These are phyloP conservation scores for Thymus quinquecostatus DNA, from an alignment of 257 asterid genomes.

Conservation along the genomic window DNA sequence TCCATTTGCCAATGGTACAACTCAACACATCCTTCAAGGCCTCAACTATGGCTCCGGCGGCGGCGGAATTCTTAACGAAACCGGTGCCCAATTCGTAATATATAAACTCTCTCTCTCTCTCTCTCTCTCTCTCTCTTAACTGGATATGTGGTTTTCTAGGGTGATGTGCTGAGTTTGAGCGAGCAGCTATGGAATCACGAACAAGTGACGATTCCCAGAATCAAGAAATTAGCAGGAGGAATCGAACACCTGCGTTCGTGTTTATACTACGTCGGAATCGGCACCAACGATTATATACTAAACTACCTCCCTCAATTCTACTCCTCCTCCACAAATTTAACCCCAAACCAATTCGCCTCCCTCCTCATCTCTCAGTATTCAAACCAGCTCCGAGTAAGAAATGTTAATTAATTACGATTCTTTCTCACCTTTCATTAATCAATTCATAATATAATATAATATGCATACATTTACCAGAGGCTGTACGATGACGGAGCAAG, in stretches of 20 bases:
- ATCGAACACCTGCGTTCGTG: conserved; percentile 27
- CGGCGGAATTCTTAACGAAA: conserved; percentile 56
- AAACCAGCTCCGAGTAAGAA: conserved; percentile 31
- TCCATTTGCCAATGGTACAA: conserved; percentile 47
- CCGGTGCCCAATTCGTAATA: conserved; percentile 38
- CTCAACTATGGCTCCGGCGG: conserved; percentile 62
- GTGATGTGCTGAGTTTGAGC: conserved; percentile 32
- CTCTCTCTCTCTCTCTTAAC: not conserved
- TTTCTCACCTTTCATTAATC: no score
- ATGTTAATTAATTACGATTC: not conserved
- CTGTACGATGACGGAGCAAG: conserved; percentile 54
- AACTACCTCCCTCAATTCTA: conserved; percentile 39
- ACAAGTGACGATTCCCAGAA: not conserved
- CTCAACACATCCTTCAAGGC: conserved; percentile 40
- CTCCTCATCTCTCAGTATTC: conserved; percentile 33
- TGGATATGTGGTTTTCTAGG: conserved; percentile 11
- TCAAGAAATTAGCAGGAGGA: conserved; percentile 24
- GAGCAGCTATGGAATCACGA: conserved; percentile 40
- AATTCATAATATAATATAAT: not conserved
- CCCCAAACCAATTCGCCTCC: conserved; percentile 36
- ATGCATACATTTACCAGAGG: conserved; percentile 26
- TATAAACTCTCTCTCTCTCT: not conserved
- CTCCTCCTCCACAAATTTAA: conserved; percentile 21
- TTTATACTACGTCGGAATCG: conserved; percentile 38
- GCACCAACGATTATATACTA: conserved; percentile 47